These are phyloP conservation scores for Hanseniaspora hatyaiensis DNA, from an alignment of 805 yeast species.

Conservation along the genomic window DNA sequence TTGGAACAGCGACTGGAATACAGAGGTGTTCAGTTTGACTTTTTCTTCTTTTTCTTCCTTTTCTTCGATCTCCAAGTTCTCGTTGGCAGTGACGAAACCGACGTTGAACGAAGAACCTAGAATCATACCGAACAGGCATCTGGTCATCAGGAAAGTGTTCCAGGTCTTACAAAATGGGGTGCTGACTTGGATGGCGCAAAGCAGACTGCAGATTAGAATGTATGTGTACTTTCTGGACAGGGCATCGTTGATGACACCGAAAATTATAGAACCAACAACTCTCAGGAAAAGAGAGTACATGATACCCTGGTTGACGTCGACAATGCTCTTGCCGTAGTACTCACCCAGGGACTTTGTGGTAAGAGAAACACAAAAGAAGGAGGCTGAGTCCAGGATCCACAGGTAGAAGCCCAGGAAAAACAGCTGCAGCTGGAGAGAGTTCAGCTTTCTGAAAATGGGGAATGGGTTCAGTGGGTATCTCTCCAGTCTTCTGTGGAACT, in stretches of 20 bases:
- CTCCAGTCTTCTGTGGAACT: constrained; percentile 29
- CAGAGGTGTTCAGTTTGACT: constrained; percentile 21
- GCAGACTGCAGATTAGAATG: constrained; percentile 39
- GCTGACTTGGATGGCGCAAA: constrained; percentile 49
- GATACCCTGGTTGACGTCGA: constrained; percentile 59
- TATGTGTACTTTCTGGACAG: constrained; percentile 62
- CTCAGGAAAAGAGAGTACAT: constrained; percentile 62
- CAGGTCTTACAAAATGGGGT: constrained; percentile 54
- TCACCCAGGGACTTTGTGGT: constrained; percentile 42
- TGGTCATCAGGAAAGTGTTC: constrained; percentile 45
- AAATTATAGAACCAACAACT: constrained; percentile 56
- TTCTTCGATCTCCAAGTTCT: constrained; percentile 49
- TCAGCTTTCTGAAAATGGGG: constrained; percentile 32
- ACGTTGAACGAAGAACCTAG: constrained; percentile 66
- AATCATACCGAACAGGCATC: constrained; percentile 55
- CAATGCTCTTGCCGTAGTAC: constrained; percentile 35
- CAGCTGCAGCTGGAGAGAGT: constrained; percentile 41
- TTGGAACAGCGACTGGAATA: constrained; percentile 55
- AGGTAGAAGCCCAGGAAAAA: constrained; percentile 49
- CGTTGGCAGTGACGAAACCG: constrained; percentile 54
- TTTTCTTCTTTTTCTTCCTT: constrained; percentile 31
- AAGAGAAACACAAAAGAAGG: constrained; percentile 52
- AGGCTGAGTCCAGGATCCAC: constrained; percentile 67
- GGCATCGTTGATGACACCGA: constrained; percentile 51
- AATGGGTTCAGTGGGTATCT: constrained; percentile 36